Base-by-base conservation (phyloP, 306 rosid species). In the Lathyrus sativus region DNA sequence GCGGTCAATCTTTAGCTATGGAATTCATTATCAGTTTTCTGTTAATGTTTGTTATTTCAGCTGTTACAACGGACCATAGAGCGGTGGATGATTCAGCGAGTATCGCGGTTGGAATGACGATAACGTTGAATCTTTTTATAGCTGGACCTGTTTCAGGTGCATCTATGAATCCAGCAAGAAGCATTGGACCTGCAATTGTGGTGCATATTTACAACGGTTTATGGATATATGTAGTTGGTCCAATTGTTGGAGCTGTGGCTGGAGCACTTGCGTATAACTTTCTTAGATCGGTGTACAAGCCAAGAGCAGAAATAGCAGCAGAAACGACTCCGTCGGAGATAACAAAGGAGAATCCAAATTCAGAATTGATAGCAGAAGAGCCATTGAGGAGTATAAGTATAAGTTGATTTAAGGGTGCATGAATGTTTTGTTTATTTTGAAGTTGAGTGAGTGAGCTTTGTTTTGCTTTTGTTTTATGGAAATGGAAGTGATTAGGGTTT, bases 121-220 rank as follows among this genome's bases (percentile, higher is more conserved):
- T 53, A 22, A 53, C 13, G 31, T 53, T 53, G 59, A 53, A 53
- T 22, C 59, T 53, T 1, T 53, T 53, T 3, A 53, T 53, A 1
- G 59, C 59, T 0, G 59, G 89, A 59, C 76, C 76, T 3, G 68
- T 82, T 6, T 78, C 91, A 0, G 89, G 96, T 0, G 87, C 80
- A 9, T 89, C 91, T 0, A 84, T 86, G 91, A 89, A 86, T 55
- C 96, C 96, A 17, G 89, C 76, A 48, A 55, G 88, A 62, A 88
- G 79, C 10, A 29, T 86, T 41, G 96, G 85, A 2, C 90, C 87
- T 3, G 87, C 90, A 0, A 12, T 89, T 2, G 76, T 87, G 11
- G 19, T 76, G 0, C 76, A 68, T 6, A 63, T 77, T 60, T 88
- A 76, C 45, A 71, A 22, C 2, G 87, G 80, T 18, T 41, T 89